Evolutionary conservation across 495 filamentous ascomycete species (phyloP).

Genomic region (Neurospora pannonica): DNA sequence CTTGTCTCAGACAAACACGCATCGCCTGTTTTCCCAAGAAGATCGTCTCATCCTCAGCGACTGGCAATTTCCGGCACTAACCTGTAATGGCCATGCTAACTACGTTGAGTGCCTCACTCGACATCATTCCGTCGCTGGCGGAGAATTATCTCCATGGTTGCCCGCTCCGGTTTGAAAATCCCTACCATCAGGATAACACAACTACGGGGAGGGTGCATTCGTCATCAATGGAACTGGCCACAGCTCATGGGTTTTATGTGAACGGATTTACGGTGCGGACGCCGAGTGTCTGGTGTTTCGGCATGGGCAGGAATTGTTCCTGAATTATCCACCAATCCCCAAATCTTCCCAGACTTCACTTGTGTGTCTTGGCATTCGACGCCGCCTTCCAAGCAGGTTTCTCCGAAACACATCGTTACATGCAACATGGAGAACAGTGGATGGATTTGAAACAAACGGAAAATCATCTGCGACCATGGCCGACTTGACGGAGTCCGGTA

Average conservation of each 20-base stretch:
- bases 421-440: background rate
- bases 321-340: background rate
- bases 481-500: background rate
- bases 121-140: background rate
- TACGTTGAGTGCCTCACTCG: background rate
- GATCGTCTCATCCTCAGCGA: background rate
- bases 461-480: background rate
- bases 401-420: background rate
- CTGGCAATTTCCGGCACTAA: background rate
- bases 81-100: background rate
- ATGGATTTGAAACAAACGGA: background rate
- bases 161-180: background rate
- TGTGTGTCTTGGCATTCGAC: background rate
- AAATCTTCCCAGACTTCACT: background rate
- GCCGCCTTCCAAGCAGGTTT: background rate
- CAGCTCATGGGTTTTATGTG: background rate
- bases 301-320: background rate
- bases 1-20: background rate
- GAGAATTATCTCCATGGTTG: background rate
- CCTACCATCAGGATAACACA: background rate
- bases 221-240: background rate
- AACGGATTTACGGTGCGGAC: background rate
- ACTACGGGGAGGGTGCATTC: background rate
- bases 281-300: background rate
- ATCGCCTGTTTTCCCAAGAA: background rate